Percentiles rank a stretch among this genome's conserved stretches.
phyloP scores from a whole-genome alignment of 345 rosid species.

The Eucalyptus tenuipes region DNA sequence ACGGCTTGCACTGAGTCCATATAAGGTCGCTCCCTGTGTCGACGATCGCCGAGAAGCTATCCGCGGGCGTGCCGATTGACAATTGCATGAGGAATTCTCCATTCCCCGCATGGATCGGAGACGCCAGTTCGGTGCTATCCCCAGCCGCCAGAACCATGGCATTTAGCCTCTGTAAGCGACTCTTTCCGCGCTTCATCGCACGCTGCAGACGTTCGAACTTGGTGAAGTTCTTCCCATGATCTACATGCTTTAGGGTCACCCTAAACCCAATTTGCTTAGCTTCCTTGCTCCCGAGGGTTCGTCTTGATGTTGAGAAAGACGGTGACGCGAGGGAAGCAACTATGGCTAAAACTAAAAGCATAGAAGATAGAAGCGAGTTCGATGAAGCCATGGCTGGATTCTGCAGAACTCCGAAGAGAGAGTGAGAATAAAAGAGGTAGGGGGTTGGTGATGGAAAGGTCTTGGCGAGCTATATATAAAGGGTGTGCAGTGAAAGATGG shows the following conservation, averaged over 20 bases:
- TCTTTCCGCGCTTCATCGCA: conserved; percentile 50
- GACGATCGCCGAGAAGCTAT: conserved; percentile 49
- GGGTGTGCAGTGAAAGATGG: background rate
- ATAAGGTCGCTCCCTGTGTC: conserved; percentile 92
- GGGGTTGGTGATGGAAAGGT: background rate
- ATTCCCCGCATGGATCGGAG: conserved; percentile 52
- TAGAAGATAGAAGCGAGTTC: background rate
- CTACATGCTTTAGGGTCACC: conserved; percentile 44
- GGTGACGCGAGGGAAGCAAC: background rate
- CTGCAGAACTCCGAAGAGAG: background rate
- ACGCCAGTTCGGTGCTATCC: conserved; percentile 5
- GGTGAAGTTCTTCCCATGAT: conserved; percentile 67
- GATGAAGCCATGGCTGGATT: conserved; percentile 3
- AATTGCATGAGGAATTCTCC: conserved; percentile 79
- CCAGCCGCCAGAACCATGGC: conserved; percentile 29
- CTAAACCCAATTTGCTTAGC: conserved; percentile 22
- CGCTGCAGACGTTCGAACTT: conserved; percentile 56
- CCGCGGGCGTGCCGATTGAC: conserved; percentile 58
- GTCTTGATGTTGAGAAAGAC: conserved; percentile 11
- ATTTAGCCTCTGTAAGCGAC: conserved; percentile 43
- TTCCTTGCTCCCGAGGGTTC: background rate
- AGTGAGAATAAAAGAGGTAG: background rate
- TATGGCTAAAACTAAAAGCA: background rate
- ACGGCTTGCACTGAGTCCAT: conserved; percentile 97
- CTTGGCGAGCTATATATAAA: background rate